A percentile compares a stretch with the other conserved stretches of the same genome.
phyloP scores from a whole-genome alignment of 768 basidiomycete species.

The Mycena crocata region DNA sequence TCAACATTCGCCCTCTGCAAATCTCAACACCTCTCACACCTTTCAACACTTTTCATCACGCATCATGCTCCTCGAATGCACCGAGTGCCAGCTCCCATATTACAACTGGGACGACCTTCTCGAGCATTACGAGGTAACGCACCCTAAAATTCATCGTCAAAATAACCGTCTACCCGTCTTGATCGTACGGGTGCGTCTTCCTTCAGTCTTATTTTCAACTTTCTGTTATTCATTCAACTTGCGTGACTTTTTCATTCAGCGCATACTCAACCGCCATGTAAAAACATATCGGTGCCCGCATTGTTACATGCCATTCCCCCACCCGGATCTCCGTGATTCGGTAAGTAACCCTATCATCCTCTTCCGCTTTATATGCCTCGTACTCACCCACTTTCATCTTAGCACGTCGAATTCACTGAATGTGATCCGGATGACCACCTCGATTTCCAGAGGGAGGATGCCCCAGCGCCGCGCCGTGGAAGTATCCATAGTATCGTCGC shows the following conservation, averaged over 20 bases:
- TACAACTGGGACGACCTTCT: slow-evolving; percentile 25
- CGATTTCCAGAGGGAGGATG: slow-evolving; percentile 17
- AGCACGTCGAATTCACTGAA: slow-evolving; percentile 23
- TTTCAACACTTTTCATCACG: background rate
- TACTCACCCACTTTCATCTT: background rate
- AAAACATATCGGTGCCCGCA: slow-evolving; percentile 23
- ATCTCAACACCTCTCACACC: background rate
- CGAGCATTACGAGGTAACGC: slow-evolving; percentile 21
- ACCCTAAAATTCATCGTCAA: slow-evolving; percentile 8
- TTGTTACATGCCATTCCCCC: slow-evolving; percentile 27
- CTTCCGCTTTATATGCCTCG: background rate
- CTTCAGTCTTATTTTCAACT: background rate
- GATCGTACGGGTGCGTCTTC: slow-evolving; percentile 17
- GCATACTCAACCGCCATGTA: slow-evolving; percentile 16
- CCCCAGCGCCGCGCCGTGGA: background rate
- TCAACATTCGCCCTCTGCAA: background rate
- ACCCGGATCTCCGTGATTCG: slow-evolving; percentile 23
- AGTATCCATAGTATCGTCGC: slow-evolving; percentile 11
- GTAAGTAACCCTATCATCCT: slow-evolving; percentile 9
- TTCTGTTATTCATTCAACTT: background rate
- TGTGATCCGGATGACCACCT: slow-evolving; percentile 25
- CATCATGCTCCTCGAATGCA: slow-evolving; percentile 27
- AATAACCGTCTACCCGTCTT: slow-evolving; percentile 9
- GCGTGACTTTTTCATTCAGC: background rate
- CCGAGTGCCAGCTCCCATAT: slow-evolving; percentile 27